Evolutionary conservation across 129 eudicot genomes (phyloP).

Genomic region (Chrysanthemum seticuspe): DNA sequence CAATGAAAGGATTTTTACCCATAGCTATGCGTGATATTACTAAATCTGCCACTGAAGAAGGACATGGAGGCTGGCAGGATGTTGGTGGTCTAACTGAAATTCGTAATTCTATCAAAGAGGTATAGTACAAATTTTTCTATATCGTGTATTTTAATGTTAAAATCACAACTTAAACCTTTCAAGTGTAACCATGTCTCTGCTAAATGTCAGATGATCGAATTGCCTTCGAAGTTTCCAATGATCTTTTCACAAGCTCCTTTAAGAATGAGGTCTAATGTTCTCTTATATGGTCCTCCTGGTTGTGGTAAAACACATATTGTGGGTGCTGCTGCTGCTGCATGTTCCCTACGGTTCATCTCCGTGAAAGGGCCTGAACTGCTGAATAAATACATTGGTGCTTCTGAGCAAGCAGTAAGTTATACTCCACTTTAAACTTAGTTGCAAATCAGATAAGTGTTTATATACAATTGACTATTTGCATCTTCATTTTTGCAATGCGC

Average conservation of each 20-base stretch:
- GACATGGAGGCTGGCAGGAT: slow-evolving; percentile 92
- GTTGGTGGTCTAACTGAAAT: slow-evolving; percentile 94
- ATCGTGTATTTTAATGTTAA: neutral
- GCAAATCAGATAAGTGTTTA: slow-evolving; percentile 1
- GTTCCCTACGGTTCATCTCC: slow-evolving; percentile 88
- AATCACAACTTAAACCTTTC: neutral
- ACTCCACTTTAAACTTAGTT: slow-evolving; percentile 5
- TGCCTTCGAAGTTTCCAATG: slow-evolving; percentile 87
- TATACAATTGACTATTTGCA: neutral
- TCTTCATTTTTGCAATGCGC: slow-evolving; percentile 5
- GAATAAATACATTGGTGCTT: slow-evolving; percentile 96
- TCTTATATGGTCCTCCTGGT: slow-evolving; percentile 96
- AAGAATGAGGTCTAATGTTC: slow-evolving; percentile 89
- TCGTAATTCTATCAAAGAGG: slow-evolving; percentile 82
- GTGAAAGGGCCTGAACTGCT: slow-evolving; percentile 96
- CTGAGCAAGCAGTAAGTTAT: slow-evolving; percentile 96
- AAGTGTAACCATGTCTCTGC: neutral
- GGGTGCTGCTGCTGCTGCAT: slow-evolving; percentile 99
- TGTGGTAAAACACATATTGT: slow-evolving; percentile 99
- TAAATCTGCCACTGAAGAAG: slow-evolving; percentile 68
- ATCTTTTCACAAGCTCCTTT: slow-evolving; percentile 86
- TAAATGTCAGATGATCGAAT: slow-evolving; percentile 75
- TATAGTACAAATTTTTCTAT: slow-evolving; percentile 32
- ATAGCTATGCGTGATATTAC: slow-evolving; percentile 96
- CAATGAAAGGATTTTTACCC: slow-evolving; percentile 84